Evolutionary conservation across 768 basidiomycete species (phyloP).

Genomic region (Tulasnella sp.): DNA sequence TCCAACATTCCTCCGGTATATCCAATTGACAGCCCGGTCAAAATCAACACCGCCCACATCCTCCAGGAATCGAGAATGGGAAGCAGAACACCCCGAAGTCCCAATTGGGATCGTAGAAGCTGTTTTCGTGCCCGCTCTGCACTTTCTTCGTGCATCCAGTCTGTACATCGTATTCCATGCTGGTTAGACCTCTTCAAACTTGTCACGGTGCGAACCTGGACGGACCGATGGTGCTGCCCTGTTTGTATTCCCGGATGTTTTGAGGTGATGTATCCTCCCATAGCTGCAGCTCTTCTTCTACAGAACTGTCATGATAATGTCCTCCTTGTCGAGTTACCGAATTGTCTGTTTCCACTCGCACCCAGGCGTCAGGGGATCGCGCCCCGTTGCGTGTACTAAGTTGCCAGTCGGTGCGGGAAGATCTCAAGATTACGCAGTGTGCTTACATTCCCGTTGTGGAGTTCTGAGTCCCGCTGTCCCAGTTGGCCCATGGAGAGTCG

Average conservation of each 20-base stretch:
- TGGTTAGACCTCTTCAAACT: background rate
- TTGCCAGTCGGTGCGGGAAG: background rate
- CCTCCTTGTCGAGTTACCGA: background rate
- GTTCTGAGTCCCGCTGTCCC: background rate
- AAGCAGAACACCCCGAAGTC: conserved; percentile 52
- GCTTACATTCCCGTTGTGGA: background rate
- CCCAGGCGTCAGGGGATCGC: background rate
- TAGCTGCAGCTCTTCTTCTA: background rate
- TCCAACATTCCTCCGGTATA: conserved; percentile 68
- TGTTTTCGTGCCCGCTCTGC: conserved; percentile 27
- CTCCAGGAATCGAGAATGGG: conserved; percentile 55
- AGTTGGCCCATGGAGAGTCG: background rate
- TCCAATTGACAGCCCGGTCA: conserved; percentile 64
- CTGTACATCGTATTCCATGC: background rate
- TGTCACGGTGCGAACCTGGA: background rate
- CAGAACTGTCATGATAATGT: background rate
- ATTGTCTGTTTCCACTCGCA: background rate
- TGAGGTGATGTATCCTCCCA: background rate
- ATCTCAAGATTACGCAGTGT: background rate
- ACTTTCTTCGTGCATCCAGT: conserved; percentile 31
- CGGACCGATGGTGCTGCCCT: conserved; percentile 27
- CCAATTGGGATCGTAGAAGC: conserved; percentile 36
- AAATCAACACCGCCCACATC: conserved; percentile 59
- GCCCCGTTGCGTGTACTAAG: background rate
- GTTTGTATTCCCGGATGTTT: conserved; percentile 12